phyloP scores from a whole-genome alignment of 495 filamentous ascomycete species.

The Emericellopsis terricola region DNA sequence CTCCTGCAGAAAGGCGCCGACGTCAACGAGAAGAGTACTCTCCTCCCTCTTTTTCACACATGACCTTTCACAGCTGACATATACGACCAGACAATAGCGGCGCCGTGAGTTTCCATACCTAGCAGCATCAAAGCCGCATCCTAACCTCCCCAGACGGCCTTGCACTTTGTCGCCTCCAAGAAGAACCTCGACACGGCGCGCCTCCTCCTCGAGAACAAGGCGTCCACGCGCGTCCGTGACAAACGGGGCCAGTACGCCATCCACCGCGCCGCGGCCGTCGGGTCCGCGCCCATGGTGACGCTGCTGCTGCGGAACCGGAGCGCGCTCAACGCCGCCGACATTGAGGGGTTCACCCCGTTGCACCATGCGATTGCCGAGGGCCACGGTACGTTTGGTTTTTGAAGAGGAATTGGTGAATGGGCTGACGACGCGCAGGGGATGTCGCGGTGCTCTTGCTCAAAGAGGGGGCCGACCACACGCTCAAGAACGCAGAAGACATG shows the following conservation, averaged over 20 bases:
- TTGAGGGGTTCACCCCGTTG: slow-evolving; percentile 65
- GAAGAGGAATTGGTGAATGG: not conserved
- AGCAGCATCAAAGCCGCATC: not conserved
- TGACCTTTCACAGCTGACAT: slow-evolving; percentile 1
- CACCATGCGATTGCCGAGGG: slow-evolving; percentile 92
- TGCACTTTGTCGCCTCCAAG: slow-evolving; percentile 89
- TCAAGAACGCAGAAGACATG: slow-evolving; percentile 52
- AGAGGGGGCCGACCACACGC: slow-evolving; percentile 68
- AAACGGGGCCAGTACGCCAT: slow-evolving; percentile 71
- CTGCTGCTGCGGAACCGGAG: slow-evolving; percentile 61
- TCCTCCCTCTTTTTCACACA: not conserved
- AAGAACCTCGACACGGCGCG: slow-evolving; percentile 65
- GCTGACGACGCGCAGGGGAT: slow-evolving; percentile 31
- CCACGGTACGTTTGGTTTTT: slow-evolving; percentile 34
- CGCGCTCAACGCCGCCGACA: slow-evolving; percentile 76
- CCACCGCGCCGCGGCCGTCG: slow-evolving; percentile 81
- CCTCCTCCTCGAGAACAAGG: slow-evolving; percentile 55
- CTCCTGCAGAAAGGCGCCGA: slow-evolving; percentile 70
- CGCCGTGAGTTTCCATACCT: slow-evolving; percentile 35
- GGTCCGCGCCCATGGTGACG: slow-evolving; percentile 70
- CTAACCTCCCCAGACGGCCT: slow-evolving; percentile 40
- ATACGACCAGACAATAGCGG: slow-evolving; percentile 28
- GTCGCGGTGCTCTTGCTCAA: slow-evolving; percentile 67
- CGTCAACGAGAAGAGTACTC: slow-evolving; percentile 57
- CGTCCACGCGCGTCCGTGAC: slow-evolving; percentile 71